Base-by-base conservation (phyloP, 2,329 filamentous ascomycete species). In the Whalleya microplaca region DNA sequence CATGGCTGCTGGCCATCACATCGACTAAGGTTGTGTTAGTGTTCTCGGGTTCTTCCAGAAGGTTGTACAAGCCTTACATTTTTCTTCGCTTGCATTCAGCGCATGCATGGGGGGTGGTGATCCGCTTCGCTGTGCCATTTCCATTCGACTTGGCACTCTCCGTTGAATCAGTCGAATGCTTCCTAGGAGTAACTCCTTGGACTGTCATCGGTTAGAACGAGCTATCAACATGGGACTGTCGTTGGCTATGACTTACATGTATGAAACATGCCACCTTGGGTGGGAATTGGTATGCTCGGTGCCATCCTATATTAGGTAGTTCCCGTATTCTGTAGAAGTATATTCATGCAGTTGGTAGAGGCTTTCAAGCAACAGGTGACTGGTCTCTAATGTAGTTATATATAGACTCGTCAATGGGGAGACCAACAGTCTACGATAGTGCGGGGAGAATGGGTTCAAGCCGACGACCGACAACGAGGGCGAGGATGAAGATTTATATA, bases 1-100 rank as follows among this genome's bases (percentile, higher is more conserved):
- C 91, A 95, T 10, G 91, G 91, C 68, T 91, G 88, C 63, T 88
- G 84, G 52, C 91, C 91, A 75, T 93, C 90, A 69, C 91, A 95
- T 61, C 91, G 87, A 54, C 78, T 80, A 42, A 48, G 19, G 44
- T 43, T 29, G 18, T 45, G 63, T 76, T 64, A 76, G 70, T 55
- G 43, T 56, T 21, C 20, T 45, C 21, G 19, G 41, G 10, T 23
- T 45, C 43, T 46, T 45, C 52, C 45, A 43, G 20, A 45, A 51
- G 49, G 56, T 48, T 42, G 41, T 51, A 51, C 41, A 53, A 47
- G 41, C 58, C 76, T 67, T 71, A 80, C 78, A 94, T 94, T 74
- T 94, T 95, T 59, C 90, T 84, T 64, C 90, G 82, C 69, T 92
- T 87, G 75, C 90, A 80, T 64, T 80, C 78, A 2, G 76, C 75